phyloP scores from a whole-genome alignment of 306 rosid species.

The Abrus pulchellus region DNA sequence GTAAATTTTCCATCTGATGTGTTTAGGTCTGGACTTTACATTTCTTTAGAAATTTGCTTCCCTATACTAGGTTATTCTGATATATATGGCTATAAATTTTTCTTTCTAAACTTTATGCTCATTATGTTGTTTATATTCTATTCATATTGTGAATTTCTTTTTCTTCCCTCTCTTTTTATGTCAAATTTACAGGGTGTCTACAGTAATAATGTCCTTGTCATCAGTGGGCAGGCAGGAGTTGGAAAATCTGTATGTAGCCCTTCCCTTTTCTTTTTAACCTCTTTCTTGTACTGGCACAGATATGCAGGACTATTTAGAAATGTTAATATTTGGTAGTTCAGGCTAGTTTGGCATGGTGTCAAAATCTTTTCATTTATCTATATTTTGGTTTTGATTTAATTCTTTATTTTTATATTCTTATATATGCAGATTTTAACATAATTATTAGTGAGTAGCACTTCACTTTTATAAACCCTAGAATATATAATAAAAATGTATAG shows the following conservation, averaged over 20 bases:
- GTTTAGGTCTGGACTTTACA: conserved; percentile 15
- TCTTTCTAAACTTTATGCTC: conserved; percentile 27
- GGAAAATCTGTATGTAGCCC: conserved; percentile 85
- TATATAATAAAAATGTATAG: background rate
- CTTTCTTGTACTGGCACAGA: conserved; percentile 21
- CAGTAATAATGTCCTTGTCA: conserved; percentile 66
- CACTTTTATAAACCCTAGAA: conserved; percentile 31
- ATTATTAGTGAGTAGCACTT: conserved; percentile 30
- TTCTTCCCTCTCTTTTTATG: conserved; percentile 34
- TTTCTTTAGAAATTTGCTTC: background rate
- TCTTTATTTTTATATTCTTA: conserved; percentile 7
- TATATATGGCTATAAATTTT: conserved; percentile 19
- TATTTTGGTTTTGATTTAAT: conserved; percentile 13
- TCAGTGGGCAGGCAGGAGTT: conserved; percentile 92
- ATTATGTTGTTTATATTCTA: conserved; percentile 11
- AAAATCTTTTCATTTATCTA: conserved; percentile 15
- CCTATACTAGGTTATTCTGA: conserved; percentile 14
- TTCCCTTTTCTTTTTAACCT: conserved; percentile 43
- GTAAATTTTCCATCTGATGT: conserved; percentile 18
- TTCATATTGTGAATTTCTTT: conserved; percentile 10
- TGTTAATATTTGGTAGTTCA: conserved; percentile 32
- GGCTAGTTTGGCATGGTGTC: conserved; percentile 32
- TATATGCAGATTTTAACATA: conserved; percentile 4
- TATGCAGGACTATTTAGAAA: background rate
- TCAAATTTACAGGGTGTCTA: conserved; percentile 57